phyloP scores from a whole-genome alignment of 768 basidiomycete species.

The Podaxis sp. region DNA sequence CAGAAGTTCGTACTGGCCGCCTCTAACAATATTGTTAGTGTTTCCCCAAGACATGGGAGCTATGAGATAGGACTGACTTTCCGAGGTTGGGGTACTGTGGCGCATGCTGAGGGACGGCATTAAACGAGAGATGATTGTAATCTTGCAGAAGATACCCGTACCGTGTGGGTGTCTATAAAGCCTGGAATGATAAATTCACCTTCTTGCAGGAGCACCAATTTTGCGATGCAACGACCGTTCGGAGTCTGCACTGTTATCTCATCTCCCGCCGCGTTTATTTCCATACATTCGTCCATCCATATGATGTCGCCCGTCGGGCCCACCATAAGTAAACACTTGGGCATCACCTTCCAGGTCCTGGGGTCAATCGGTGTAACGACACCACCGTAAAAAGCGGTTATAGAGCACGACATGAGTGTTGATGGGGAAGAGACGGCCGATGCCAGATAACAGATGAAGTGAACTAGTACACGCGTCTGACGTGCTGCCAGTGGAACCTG shows the following conservation, averaged over 20 bases:
- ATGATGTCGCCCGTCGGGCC: conserved; percentile 50
- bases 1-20: conserved; percentile 84
- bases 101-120: conserved; percentile 57
- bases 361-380: conserved; percentile 54
- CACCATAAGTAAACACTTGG: conserved; percentile 59
- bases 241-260: conserved; percentile 35
- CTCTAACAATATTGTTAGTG: conserved; percentile 25
- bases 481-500: no score
- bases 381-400: conserved; percentile 50
- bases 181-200: conserved; percentile 84
- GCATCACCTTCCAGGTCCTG: conserved; percentile 42
- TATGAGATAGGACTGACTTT: conserved; percentile 38
- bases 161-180: conserved; percentile 90
- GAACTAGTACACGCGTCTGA: no score
- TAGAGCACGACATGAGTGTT: conserved; percentile 17
- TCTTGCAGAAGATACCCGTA: conserved; percentile 36
- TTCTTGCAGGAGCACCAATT: conserved; percentile 40
- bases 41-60: not conserved
- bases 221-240: conserved; percentile 45
- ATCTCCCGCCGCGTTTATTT: conserved; percentile 43
- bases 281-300: conserved; percentile 69
- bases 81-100: conserved; percentile 78
- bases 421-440: not conserved
- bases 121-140: not conserved
- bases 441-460: not conserved